Percentiles rank a stretch among this genome's conserved stretches.
These are phyloP conservation scores for Trematosphaeria pertusa DNA, from an alignment of 2,329 filamentous ascomycete species.

Conservation along the genomic window DNA sequence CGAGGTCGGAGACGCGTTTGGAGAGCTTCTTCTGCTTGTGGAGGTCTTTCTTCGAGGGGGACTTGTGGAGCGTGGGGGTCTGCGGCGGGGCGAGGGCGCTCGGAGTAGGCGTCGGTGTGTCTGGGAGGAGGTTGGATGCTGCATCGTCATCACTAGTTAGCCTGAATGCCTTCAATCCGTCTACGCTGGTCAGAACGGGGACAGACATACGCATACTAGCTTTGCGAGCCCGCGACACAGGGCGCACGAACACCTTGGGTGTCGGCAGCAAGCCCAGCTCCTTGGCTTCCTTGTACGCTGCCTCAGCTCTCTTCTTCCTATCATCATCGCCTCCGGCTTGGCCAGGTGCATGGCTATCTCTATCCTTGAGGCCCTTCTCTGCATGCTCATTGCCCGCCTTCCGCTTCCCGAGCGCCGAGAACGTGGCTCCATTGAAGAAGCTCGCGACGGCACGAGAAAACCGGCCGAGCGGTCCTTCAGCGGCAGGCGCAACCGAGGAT, in stretches of 20 bases:
- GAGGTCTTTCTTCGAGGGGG: slow-evolving; percentile 64
- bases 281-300: slow-evolving; percentile 42
- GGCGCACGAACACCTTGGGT: slow-evolving; percentile 41
- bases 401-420: slow-evolving; percentile 39
- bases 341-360: too few relatives aligned
- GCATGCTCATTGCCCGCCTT: slow-evolving; percentile 34
- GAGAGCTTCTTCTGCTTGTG: slow-evolving; percentile 63
- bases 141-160: not conserved
- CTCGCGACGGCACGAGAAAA: slow-evolving; percentile 35
- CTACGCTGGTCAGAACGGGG: not conserved
- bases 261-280: slow-evolving; percentile 41
- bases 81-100: slow-evolving; percentile 12
- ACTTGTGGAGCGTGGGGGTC: slow-evolving; percentile 50
- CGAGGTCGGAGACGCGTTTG: slow-evolving; percentile 67
- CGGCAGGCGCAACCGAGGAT: slow-evolving; percentile 10
- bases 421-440: slow-evolving; percentile 25
- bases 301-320: slow-evolving; percentile 38
- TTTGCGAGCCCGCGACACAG: slow-evolving; percentile 22
- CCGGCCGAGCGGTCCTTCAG: slow-evolving; percentile 35
- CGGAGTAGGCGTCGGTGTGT: slow-evolving; percentile 16
- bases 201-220: slow-evolving; percentile 14
- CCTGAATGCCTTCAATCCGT: not conserved
- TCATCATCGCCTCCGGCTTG: slow-evolving; percentile 25
- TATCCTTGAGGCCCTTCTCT: slow-evolving; percentile 14
- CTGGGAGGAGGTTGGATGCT: slow-evolving; percentile 1